Evolutionary conservation across 2,329 filamentous ascomycete genomes (phyloP).

Genomic region (Geosmithia putterillii): DNA sequence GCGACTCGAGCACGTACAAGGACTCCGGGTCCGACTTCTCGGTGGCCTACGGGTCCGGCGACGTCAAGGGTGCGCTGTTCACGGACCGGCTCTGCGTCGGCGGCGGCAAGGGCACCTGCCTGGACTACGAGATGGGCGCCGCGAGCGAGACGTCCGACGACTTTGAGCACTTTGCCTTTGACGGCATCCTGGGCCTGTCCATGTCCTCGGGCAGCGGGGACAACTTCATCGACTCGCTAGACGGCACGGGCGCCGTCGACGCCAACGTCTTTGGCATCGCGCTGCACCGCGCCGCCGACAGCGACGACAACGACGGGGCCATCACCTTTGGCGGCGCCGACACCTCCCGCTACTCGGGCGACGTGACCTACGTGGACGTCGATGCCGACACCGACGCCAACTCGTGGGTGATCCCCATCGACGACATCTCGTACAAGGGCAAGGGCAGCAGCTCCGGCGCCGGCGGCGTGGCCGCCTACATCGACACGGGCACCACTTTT

Average conservation of each 20-base stretch:
- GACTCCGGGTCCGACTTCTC: slow-evolving; percentile 41
- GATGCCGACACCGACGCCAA: slow-evolving; percentile 23
- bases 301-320: slow-evolving; percentile 28
- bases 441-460: slow-evolving; percentile 41
- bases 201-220: slow-evolving; percentile 46
- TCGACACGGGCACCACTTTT: slow-evolving; percentile 77
- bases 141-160: slow-evolving; percentile 60
- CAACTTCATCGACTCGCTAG: slow-evolving; percentile 55
- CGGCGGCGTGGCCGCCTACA: slow-evolving; percentile 49
- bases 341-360: slow-evolving; percentile 56
- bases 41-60: slow-evolving; percentile 67
- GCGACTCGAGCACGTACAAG: slow-evolving; percentile 52
- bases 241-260: slow-evolving; percentile 39
- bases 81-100: slow-evolving; percentile 57
- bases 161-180: slow-evolving; percentile 70
- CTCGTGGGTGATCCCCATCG: slow-evolving; percentile 64
- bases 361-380: slow-evolving; percentile 53
- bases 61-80: slow-evolving; percentile 53
- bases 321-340: slow-evolving; percentile 64
- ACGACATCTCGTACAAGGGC: slow-evolving; percentile 51
- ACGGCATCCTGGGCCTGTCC: slow-evolving; percentile 75
- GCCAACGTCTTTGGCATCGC: slow-evolving; percentile 60
- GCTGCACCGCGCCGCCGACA: slow-evolving; percentile 55
- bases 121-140: slow-evolving; percentile 59
- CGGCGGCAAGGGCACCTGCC: slow-evolving; percentile 37